Percentiles rank a stretch among this genome's conserved stretches.
These are phyloP conservation scores for Abortiporus biennis DNA, from an alignment of 1,284 basidiomycete genomes.

Conservation along the genomic window DNA sequence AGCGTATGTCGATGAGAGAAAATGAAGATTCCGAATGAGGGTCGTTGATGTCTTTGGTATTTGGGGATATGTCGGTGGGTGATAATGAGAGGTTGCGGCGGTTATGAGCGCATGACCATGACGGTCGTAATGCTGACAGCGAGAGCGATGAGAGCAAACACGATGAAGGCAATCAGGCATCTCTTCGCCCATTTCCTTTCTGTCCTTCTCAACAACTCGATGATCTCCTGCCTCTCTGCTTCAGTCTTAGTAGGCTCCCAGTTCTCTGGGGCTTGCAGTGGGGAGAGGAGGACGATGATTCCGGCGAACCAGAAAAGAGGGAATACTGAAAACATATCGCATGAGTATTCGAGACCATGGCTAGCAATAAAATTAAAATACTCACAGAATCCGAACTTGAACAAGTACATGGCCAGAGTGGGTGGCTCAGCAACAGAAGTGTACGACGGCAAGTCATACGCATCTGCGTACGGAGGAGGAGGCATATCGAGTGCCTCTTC, in stretches of 20 bases:
- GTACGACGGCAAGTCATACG: conserved; percentile 20
- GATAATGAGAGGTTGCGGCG: no score
- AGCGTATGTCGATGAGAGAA: no score
- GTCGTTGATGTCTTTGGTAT: no score
- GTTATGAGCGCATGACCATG: conserved; percentile 9
- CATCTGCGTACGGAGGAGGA: conserved; percentile 21
- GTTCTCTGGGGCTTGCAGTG: conserved; percentile 29
- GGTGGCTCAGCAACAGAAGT: conserved; percentile 20
- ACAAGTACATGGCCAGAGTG: conserved; percentile 27
- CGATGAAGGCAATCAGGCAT: conserved; percentile 25
- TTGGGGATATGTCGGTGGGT: no score
- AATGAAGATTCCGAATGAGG: no score
- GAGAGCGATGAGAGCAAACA: conserved; percentile 10
- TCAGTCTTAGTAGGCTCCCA: conserved; percentile 33
- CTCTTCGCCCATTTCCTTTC: conserved; percentile 37
- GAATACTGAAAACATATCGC: conserved; percentile 26
- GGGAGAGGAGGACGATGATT: conserved; percentile 30
- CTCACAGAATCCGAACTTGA: conserved; percentile 26
- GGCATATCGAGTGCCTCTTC: conserved; percentile 4
- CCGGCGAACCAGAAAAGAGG: conserved; percentile 37
- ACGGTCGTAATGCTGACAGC: conserved; percentile 12
- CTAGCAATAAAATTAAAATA: background rate
- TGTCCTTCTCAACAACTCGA: conserved; percentile 27
- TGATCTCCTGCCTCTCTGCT: conserved; percentile 28
- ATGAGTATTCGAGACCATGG: conserved; percentile 1